Evolutionary conservation across 2,329 filamentous ascomycete genomes (phyloP), one percentile per base, ranked within the genome.

Genomic region (Elsinoe batatas): DNA sequence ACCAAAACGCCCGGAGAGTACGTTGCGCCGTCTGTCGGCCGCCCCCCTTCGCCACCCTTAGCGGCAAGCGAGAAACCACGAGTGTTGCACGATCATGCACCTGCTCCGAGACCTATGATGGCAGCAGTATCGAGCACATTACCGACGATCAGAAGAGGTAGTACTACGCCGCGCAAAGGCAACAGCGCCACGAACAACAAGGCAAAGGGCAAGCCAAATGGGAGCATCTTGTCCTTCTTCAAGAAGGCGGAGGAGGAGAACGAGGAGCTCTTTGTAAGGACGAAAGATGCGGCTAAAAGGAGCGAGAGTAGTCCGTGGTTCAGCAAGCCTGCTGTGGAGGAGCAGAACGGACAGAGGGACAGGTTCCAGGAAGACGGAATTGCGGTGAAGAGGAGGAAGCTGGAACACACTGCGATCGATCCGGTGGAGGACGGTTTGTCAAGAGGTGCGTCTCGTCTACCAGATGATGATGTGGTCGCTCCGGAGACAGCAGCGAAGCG

Each of bases 151-250:
- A 64, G 63, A 2, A 58, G 64, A 50, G 62, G 60, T 18, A 65
- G 59, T 57, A 70, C 64, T 0, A 71, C 66, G 1, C 62, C 64
- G 3, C 69, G 67, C 57, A 67, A 64, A 53, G 20, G 61, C 7
- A 68, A 67, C 57, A 69, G 67, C 44, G 59, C 65, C 13, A 56
- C 64, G 5, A 68, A 69, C 11, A 63, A 59, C 54, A 76, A 72
- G 61, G 59, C 65, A n/a, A 71, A 69, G 54, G 64, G 63, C 12
- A 71, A 73, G 54, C 66, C 69, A 17, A 79, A 79, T 61, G 71
- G 71, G 46, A 79, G 75, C 59, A 79, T 79, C 58, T 68, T 78
- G 65, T 72, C 69, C 47, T 79, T 79, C 63, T 79, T 79, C 68
- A 76, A 76, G 63, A 79, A 78, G 65, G 66, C 72, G 1, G 75